Conservation (phyloP, 768 basidiomycete species). For the Leccinum broughii region DNA sequence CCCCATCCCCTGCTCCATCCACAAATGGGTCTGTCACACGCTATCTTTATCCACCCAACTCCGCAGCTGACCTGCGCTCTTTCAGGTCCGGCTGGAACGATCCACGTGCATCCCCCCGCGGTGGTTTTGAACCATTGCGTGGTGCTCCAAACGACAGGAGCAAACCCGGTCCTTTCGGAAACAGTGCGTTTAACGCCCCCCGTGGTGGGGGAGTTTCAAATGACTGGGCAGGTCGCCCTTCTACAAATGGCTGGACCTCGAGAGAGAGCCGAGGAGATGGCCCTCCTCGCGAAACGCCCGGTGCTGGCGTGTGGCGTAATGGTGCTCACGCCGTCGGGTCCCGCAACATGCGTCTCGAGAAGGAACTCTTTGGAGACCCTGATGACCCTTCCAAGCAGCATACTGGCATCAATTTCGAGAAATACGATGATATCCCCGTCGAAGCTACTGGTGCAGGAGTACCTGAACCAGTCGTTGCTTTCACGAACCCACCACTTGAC, state of each 20-base stretch:
- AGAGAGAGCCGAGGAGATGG: slow-evolving; percentile 34
- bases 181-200: slow-evolving; percentile 36
- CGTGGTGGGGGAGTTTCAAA: slow-evolving; percentile 32
- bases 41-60: slow-evolving; percentile 14
- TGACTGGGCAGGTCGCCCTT: slow-evolving; percentile 46
- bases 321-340: slow-evolving; percentile 83
- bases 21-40: slow-evolving; percentile 52
- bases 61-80: slow-evolving; percentile 22
- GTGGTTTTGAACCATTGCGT: slow-evolving; percentile 43
- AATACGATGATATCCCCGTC: slow-evolving; percentile 99
- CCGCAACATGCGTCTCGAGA: slow-evolving; percentile 87
- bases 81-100: slow-evolving; percentile 73
- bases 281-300: slow-evolving; percentile 50
- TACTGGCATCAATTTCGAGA: slow-evolving; percentile 99
- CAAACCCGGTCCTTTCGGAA: slow-evolving; percentile 42
- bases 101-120: slow-evolving; percentile 66
- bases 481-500: slow-evolving; percentile 89
- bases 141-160: slow-evolving; percentile 40
- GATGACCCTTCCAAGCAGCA: slow-evolving; percentile 85
- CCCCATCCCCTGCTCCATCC: slow-evolving; percentile 35
- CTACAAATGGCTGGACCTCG: slow-evolving; percentile 40
- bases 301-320: slow-evolving; percentile 79
- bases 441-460: slow-evolving; percentile 97
- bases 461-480: slow-evolving; percentile 89
- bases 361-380: slow-evolving; percentile 92